Evolutionary conservation across 2,329 filamentous ascomycete species (phyloP).

Genomic region (Ophiostoma himal-ulmi): DNA sequence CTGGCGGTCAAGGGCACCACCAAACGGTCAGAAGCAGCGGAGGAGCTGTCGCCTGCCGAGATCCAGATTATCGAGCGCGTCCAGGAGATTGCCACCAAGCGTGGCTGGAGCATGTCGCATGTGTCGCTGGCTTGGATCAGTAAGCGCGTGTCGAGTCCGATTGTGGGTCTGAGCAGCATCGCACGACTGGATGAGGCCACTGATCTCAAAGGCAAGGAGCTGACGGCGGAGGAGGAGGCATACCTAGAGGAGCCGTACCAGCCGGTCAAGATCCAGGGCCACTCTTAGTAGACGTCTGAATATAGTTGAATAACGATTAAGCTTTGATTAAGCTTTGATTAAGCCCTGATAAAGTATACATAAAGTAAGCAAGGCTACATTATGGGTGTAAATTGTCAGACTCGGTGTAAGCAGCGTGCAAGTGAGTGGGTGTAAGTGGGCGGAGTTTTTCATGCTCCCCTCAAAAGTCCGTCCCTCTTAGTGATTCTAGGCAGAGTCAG

Average conservation of each 20-base stretch:
- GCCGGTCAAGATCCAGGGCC: conserved; percentile 44
- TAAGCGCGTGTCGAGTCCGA: conserved; percentile 49
- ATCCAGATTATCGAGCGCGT: conserved; percentile 27
- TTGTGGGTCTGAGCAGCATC: conserved; percentile 55
- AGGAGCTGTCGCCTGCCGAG: conserved; percentile 27
- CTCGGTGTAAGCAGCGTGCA: background rate
- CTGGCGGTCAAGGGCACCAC: conserved; percentile 26
- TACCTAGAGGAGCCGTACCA: conserved; percentile 59
- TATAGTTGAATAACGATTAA: background rate
- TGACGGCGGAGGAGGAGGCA: conserved; percentile 54
- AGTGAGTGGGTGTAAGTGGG: background rate
- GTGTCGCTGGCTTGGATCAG: conserved; percentile 60
- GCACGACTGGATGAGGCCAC: conserved; percentile 58
- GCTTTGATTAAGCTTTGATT: background rate
- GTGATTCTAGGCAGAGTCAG: background rate
- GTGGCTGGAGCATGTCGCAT: conserved; percentile 34
- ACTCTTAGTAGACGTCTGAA: conserved; percentile 20
- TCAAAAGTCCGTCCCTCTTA: background rate
- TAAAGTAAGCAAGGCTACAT: background rate
- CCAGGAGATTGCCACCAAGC: conserved; percentile 24
- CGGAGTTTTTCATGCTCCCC: background rate
- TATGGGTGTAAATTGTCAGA: background rate
- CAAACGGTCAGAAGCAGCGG: conserved; percentile 18
- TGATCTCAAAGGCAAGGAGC: conserved; percentile 39
- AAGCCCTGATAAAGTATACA: background rate